phyloP scores from a whole-genome alignment of 2,329 filamentous ascomycete species.

The Beauveria asiatica region DNA sequence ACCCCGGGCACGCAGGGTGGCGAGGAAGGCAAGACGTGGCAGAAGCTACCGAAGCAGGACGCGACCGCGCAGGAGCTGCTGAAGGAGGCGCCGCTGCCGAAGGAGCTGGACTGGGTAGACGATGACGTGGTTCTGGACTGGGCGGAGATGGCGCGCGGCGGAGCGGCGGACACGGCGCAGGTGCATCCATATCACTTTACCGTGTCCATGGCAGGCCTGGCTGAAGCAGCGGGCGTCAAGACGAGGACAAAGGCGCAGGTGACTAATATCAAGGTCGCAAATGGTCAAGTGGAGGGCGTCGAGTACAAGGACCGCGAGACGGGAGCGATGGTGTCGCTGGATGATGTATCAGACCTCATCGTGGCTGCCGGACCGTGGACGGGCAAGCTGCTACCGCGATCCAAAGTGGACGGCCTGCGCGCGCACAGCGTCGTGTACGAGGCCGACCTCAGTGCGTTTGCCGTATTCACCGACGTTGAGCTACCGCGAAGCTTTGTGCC shows the following conservation, averaged over 20 bases:
- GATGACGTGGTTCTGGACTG: slow-evolving; percentile 59
- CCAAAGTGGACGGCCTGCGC: slow-evolving; percentile 49
- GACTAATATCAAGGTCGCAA: slow-evolving; percentile 52
- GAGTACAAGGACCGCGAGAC: slow-evolving; percentile 45
- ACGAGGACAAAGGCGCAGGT: slow-evolving; percentile 60
- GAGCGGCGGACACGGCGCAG: slow-evolving; percentile 73
- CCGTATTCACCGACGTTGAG: slow-evolving; percentile 78
- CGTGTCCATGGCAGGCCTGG: slow-evolving; percentile 69
- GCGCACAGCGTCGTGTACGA: slow-evolving; percentile 60
- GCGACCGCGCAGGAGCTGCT: slow-evolving; percentile 37
- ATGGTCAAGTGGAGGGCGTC: slow-evolving; percentile 50
- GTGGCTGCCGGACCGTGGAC: slow-evolving; percentile 58
- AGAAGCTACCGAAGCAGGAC: slow-evolving; percentile 54
- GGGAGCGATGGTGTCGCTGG: slow-evolving; percentile 27
- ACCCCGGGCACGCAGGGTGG: slow-evolving; percentile 13
- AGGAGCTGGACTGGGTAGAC: slow-evolving; percentile 79
- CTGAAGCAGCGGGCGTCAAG: slow-evolving; percentile 58
- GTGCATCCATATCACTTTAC: slow-evolving; percentile 93
- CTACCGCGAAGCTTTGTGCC: slow-evolving; percentile 58
- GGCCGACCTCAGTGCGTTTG: slow-evolving; percentile 60
- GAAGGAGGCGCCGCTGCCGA: slow-evolving; percentile 55
- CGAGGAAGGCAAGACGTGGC: slow-evolving; percentile 41
- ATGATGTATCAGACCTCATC: slow-evolving; percentile 44
- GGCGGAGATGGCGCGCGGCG: slow-evolving; percentile 66
- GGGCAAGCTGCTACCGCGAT: slow-evolving; percentile 45